phyloP scores from a whole-genome alignment of 257 asterid genomes.

The Fraxinus anomala region DNA sequence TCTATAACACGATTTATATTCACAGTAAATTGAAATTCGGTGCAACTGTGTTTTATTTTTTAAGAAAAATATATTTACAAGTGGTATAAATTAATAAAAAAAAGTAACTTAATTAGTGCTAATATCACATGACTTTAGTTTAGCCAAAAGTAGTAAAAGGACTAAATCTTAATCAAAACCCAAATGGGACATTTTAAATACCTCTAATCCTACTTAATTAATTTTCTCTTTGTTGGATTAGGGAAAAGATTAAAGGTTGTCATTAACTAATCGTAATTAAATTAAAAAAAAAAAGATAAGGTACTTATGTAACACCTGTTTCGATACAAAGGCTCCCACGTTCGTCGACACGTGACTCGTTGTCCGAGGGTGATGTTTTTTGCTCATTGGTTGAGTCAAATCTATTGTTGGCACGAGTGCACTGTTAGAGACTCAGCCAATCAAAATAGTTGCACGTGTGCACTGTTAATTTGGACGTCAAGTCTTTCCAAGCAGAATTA shows the following conservation, averaged over 20 bases:
- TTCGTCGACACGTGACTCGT: slow-evolving; percentile 29
- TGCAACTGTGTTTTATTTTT: neutral
- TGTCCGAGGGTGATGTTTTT: neutral
- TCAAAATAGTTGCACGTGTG: neutral
- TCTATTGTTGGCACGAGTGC: neutral
- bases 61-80: neutral
- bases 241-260: neutral
- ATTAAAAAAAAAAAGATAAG: neutral
- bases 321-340: slow-evolving; percentile 23
- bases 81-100: neutral
- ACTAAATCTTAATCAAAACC: neutral
- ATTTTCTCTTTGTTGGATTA: neutral
- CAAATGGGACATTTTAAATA: neutral
- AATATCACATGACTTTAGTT: neutral
- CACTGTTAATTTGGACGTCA: neutral
- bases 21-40: neutral
- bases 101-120: neutral
- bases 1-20: neutral
- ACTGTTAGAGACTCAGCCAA: neutral
- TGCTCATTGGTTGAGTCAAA: neutral
- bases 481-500: neutral
- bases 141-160: neutral
- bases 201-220: neutral
- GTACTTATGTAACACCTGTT: slow-evolving; percentile 20
- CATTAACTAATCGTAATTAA: neutral